Base-by-base conservation (phyloP, 306 rosid species). In the Delonix regia region DNA sequence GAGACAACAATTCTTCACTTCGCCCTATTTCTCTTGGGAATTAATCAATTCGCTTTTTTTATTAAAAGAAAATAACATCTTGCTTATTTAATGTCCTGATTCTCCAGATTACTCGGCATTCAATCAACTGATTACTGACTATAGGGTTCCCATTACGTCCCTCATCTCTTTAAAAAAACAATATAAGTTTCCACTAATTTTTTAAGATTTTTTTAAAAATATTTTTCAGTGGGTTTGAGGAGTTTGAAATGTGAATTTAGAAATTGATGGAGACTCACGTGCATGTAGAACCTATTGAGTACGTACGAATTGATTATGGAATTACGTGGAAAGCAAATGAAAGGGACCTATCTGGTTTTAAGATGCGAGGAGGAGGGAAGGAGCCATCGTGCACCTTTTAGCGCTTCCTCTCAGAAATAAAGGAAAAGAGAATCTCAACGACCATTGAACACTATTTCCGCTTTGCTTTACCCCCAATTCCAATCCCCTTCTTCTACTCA, bases 201-300 rank as follows among this genome's bases (percentile, higher is more conserved):
- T n/a, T n/a, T n/a, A n/a, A n/a, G n/a, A n/a, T n/a, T 53, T 9
- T 52, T n/a, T 51, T 7, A 1, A 52, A 21, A n/a, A 52, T n/a
- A n/a, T 7, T 7, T 2, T 11, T 53, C 12, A 22, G 19, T 8
- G 7, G 34, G 34, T 25, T 1, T 27, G 7, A 60, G 18, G 42
- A 30, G 1, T 9, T 30, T 45, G 14, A 74, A 53, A 65, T 73
- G 10, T 2, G 33, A 71, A 52, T 28, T 27, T 52, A 65, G 53
- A 53, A 55, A 66, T 44, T 3, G 7, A 10, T 30, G 38, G 69
- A 51, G 74, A 66, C 52, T 80, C 79, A 73, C 83, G 73, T 73
- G 74, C 65, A 80, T 64, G 74, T 28, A 27, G 57, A 44, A 38
- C 18, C 28, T 7, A 33, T 9, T 9, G n/a, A 19, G 64, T 52